These are phyloP conservation scores for Centaurea solstitialis DNA, from an alignment of 129 eudicot species.

Conservation along the genomic window DNA sequence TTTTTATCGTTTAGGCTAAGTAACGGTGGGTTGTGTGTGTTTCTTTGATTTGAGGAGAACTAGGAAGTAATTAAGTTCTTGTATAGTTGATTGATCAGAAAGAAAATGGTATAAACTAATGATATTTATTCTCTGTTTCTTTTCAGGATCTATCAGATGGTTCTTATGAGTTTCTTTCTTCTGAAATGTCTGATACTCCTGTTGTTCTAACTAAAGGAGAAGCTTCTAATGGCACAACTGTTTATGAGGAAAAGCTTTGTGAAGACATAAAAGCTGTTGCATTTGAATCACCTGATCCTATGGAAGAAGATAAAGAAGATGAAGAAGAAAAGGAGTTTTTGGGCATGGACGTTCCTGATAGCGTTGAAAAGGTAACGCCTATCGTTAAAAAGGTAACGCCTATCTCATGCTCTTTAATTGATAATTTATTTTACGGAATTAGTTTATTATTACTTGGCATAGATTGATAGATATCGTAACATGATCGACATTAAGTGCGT, in stretches of 20 bases:
- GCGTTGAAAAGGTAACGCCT: conserved; percentile 18
- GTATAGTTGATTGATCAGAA: conserved; percentile 7
- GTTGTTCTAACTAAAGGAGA: conserved; percentile 16
- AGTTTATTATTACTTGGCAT: conserved; percentile 1
- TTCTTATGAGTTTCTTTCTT: conserved; percentile 41
- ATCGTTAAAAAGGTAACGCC: conserved; percentile 18
- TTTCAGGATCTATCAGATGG: conserved; percentile 39
- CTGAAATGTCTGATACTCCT: conserved; percentile 33
- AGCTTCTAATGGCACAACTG: neutral
- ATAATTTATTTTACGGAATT: neutral
- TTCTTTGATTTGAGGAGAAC: neutral
- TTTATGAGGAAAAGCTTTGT: conserved; percentile 19
- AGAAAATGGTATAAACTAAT: neutral
- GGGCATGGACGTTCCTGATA: conserved; percentile 11
- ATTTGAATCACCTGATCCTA: neutral
- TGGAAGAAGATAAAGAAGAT: neutral
- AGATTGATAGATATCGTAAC: neutral
- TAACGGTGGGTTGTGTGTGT: neutral
- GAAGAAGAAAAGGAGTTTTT: neutral
- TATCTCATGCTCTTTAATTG: neutral
- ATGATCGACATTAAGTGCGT: neutral
- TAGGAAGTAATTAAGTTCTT: neutral
- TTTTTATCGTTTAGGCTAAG: neutral
- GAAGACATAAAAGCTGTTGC: neutral
- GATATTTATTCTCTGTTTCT: neutral